Evolutionary conservation across 2,329 filamentous ascomycete species (phyloP).

Genomic region (Trichoderma simmonsii): DNA sequence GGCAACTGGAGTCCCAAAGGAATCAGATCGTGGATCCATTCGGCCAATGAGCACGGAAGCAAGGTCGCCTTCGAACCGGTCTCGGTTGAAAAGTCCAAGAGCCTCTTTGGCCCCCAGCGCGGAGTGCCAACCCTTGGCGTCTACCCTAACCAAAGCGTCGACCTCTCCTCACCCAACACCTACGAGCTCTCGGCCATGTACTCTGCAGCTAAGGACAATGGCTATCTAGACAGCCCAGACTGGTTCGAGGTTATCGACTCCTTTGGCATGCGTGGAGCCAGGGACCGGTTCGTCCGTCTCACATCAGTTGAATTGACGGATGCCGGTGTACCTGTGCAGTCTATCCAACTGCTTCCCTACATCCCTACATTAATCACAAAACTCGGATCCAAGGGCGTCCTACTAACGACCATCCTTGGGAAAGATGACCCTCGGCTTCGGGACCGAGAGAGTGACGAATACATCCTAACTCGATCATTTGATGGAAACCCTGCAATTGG

Average conservation of each 20-base stretch:
- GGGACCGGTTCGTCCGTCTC: constrained; percentile 68
- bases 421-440: constrained; percentile 66
- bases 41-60: constrained; percentile 53
- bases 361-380: constrained; percentile 84
- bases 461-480: constrained; percentile 65
- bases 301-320: constrained; percentile 68
- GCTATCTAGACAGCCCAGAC: constrained; percentile 63
- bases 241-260: constrained; percentile 83
- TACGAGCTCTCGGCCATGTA: constrained; percentile 82
- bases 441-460: constrained; percentile 60
- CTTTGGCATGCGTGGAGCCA: constrained; percentile 71
- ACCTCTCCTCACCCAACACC: constrained; percentile 78
- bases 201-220: constrained; percentile 60
- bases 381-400: constrained; percentile 69
- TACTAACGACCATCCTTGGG: constrained; percentile 69
- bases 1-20: constrained; percentile 74
- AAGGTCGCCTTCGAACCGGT: constrained; percentile 85
- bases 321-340: constrained; percentile 77
- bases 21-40: constrained; percentile 65
- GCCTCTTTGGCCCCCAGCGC: constrained; percentile 56
- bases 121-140: constrained; percentile 41
- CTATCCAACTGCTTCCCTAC: constrained; percentile 80
- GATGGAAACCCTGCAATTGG: constrained; percentile 55
- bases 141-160: constrained; percentile 62
- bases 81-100: constrained; percentile 71